Conservation (phyloP, 1,284 basidiomycete genomes). For the Lentinula novae-zelandiae region DNA sequence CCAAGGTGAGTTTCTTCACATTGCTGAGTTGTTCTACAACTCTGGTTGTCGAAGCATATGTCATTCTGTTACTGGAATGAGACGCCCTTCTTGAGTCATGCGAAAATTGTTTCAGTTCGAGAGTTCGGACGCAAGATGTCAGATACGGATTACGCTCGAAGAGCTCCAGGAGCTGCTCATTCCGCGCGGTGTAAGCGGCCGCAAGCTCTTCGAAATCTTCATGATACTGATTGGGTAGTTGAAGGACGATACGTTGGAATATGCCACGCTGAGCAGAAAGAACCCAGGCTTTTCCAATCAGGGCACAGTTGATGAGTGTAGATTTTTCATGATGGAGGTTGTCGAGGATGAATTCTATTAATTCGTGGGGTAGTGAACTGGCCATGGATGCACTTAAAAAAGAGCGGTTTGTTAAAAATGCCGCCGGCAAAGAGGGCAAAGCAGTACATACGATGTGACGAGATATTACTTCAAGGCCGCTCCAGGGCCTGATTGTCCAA, state of each 20-base stretch:
- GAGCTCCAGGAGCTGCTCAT: not conserved
- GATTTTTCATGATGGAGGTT: not conserved
- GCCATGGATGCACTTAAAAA: not conserved
- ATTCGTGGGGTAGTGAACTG: not conserved
- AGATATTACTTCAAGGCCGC: too few species aligned
- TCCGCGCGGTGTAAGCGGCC: not conserved
- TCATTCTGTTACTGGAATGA: not conserved
- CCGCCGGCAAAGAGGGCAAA: too few species aligned
- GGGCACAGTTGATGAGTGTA: conserved; percentile 1
- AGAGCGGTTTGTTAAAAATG: too few species aligned
- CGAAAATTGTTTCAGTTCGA: not conserved
- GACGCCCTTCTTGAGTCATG: not conserved
- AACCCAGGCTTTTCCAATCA: not conserved
- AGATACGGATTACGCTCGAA: not conserved
- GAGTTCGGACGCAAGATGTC: not conserved
- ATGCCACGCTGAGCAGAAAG: not conserved
- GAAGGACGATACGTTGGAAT: not conserved
- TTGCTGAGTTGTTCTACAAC: not conserved
- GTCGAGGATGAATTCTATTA: conserved; percentile 3
- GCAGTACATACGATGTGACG: too few species aligned
- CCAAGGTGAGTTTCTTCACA: not conserved
- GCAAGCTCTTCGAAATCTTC: not conserved
- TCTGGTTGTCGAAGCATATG: not conserved
- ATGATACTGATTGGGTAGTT: not conserved
- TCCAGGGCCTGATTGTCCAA: too few species aligned